Base-by-base conservation (phyloP, 768 basidiomycete species). In the Lyophyllum shimeji region DNA sequence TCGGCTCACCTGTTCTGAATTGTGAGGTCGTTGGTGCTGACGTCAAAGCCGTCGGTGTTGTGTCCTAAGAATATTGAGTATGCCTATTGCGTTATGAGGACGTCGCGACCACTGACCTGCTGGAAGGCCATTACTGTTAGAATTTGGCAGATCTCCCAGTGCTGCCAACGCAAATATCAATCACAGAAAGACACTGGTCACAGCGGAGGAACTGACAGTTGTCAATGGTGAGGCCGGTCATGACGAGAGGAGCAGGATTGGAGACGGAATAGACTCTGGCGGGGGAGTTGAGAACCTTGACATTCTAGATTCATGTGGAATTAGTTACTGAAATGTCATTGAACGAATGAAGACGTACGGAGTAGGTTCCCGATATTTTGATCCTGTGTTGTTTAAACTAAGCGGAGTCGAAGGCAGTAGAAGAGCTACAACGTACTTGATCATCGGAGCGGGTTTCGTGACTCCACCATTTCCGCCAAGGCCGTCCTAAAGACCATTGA, bases 31-130 rank as follows among this genome's bases (percentile, higher is more conserved):
- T 60, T 66, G 15, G 73, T 74, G 46, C 66, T 57, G 52, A 72
- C 63, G 48, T 82, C 81, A 43, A 82, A 82, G 13, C 78, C 81
- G 39, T 82, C 81, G 1, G 79, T 82, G 58, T 82, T 82, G 60
- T 64, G 77, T 23, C 73, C 80, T 70, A 29, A 5, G 29, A 23
- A 37, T 45, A 43, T 56, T 23, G n/a, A n/a, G n/a, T 23, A 20
- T 44, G 33, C 1, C 12, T 42, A 29, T 6, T 21, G 27, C 21
- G 33, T 15, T 25, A 7, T 9, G 4, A 50, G 1, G 2, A 0
- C 33, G 1, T 33, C 0, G 33, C 46, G 17, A 7, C 50, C 13
- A 46, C 54, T 47, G 53, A 67, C 72, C 74, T 24, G 83, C 83
- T 18, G 83, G 59, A 20, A 54, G 50, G 9, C 82, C 79, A 5